Conservation (phyloP, 345 rosid species). For the Citrus australasica region DNA sequence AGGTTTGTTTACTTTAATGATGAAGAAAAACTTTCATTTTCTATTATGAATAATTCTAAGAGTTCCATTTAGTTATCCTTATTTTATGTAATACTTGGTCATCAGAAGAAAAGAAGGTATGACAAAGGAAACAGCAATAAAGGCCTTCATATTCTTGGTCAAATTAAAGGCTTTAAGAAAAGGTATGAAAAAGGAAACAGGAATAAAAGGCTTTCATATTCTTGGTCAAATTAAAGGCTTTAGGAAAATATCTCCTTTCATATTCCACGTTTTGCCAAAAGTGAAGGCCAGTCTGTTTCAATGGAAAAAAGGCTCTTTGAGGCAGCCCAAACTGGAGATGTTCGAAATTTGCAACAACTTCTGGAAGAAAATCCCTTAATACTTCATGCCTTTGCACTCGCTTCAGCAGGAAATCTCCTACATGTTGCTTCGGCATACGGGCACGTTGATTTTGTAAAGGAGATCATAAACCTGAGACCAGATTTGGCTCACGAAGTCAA, state of each 20-base stretch:
- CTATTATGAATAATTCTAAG: too few relatives aligned
- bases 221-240: too few relatives aligned
- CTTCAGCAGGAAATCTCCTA: constrained; percentile 21
- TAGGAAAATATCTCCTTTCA: too few relatives aligned
- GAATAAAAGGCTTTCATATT: too few relatives aligned
- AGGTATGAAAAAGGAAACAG: too few relatives aligned
- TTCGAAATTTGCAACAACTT: constrained; percentile 7
- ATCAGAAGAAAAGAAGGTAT: neutral
- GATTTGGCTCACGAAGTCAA: constrained; percentile 31
- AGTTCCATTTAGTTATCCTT: neutral
- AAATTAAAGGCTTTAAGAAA: too few relatives aligned
- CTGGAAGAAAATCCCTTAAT: constrained; percentile 20
- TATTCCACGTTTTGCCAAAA: neutral
- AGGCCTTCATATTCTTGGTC: too few relatives aligned
- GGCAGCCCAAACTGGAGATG: constrained; percentile 24
- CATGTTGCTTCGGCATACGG: constrained; percentile 26
- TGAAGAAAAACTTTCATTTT: too few relatives aligned
- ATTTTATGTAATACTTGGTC: neutral
- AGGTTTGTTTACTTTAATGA: neutral
- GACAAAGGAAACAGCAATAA: too few relatives aligned
- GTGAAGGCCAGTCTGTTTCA: neutral
- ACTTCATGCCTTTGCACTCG: constrained; percentile 8
- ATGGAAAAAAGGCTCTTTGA: constrained; percentile 7
- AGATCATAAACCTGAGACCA: constrained; percentile 26
- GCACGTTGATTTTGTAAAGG: constrained; percentile 24